Evolutionary conservation across 441 rosid genomes (phyloP), one percentile per base, ranked within the genome.

Genomic region (Brassica hybrid): DNA sequence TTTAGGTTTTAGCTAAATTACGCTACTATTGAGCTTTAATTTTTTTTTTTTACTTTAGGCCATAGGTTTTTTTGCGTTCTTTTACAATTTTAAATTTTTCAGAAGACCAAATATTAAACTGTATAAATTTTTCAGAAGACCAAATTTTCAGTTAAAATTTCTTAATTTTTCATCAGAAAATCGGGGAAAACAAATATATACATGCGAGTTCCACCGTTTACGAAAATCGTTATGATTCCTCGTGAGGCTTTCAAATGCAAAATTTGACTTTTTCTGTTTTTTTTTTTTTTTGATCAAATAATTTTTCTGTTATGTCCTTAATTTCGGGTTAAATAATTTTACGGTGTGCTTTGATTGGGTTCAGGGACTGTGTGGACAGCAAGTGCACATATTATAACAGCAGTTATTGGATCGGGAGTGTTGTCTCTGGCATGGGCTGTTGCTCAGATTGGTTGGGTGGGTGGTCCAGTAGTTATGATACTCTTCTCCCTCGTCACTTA

Each of bases 401-500:
- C 57, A 52, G 57, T 52, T 52, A 52, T 52, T 14, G 57, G 57
- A 52, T 52, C 57, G 7, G 57, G 57, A 52, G 57, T 52, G 57
- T 52, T 52, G 19, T 52, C 57, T 52, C 57, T 52, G 19, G 57
- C 57, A 14, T 52, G 57, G 57, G 57, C 57, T 52, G 57, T 52
- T 52, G 57, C 57, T 52, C 57, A 52, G 57, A 52, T 52, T 14
- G 57, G 57, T 52, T 93, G 98, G 98, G 48, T 91, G 12, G 97
- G 95, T 16, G 98, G 97, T 16, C 98, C 98, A 1, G 36, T 83
- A 1, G 90, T 84, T 0, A 80, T 93, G 90, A 38, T 93, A 19
- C 73, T 93, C 78, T 93, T 93, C 79, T 87, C 98, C n/a, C 60
- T 90, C 4, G 95, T 91, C 65, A 93, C 97, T 75, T 91, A 86